A percentile compares a stretch with the other conserved stretches of the same genome.
phyloP scores from a whole-genome alignment of 2,329 filamentous ascomycete species.

The Penicillium sp. region DNA sequence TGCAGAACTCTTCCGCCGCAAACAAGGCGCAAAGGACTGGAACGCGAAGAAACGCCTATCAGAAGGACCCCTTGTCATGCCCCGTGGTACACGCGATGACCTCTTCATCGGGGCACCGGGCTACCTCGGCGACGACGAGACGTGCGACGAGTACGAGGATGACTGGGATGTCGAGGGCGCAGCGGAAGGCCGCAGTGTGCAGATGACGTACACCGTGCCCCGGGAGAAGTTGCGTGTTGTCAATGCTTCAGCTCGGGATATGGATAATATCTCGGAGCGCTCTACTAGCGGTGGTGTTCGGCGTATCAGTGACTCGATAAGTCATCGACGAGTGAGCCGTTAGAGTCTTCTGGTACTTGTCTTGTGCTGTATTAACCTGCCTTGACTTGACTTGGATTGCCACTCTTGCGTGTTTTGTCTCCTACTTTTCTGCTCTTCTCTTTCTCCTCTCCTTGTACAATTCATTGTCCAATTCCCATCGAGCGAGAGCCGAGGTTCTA shows the following conservation, averaged over 20 bases:
- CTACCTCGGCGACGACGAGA: constrained; percentile 38
- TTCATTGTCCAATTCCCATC: constrained; percentile 13
- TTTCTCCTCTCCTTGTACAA: constrained; percentile 17
- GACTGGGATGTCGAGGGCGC: constrained; percentile 81
- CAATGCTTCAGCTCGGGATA: constrained; percentile 66
- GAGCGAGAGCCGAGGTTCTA: not conserved
- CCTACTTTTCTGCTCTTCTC: not conserved
- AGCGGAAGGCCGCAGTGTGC: constrained; percentile 72
- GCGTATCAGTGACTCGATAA: constrained; percentile 25
- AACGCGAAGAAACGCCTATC: constrained; percentile 45
- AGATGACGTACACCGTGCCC: constrained; percentile 93
- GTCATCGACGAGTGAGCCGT: constrained; percentile 22
- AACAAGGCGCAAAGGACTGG: constrained; percentile 61
- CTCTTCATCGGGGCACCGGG: constrained; percentile 35
- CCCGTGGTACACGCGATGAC: constrained; percentile 34
- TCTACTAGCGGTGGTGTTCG: constrained; percentile 31
- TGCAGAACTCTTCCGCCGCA: constrained; percentile 55
- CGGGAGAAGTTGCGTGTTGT: constrained; percentile 87
- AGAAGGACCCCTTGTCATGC: constrained; percentile 27
- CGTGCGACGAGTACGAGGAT: constrained; percentile 23
- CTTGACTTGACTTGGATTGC: not conserved
- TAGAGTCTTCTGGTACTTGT: constrained; percentile 17
- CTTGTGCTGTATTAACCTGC: constrained; percentile 12
- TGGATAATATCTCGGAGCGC: constrained; percentile 40
- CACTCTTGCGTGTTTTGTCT: not conserved